These are phyloP conservation scores for Gracilaria gracilis DNA, from an alignment of 23 red algal genomes.

Conservation along the genomic window DNA sequence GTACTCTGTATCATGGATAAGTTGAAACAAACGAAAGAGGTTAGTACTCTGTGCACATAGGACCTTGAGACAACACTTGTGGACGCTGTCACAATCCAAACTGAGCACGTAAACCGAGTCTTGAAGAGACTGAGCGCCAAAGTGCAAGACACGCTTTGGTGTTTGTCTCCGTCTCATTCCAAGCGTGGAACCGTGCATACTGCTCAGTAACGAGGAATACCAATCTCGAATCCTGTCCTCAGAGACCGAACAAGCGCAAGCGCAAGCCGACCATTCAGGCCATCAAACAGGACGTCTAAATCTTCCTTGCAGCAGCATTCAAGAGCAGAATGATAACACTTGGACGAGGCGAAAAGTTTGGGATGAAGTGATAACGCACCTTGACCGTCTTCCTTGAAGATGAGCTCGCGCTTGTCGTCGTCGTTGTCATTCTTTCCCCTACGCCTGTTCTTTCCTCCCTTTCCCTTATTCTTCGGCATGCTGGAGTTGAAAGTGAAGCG, in stretches of 20 bases:
- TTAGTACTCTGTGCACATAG: background rate
- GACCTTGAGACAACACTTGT: background rate
- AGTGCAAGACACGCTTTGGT: background rate
- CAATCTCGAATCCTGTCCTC: constrained; percentile 77
- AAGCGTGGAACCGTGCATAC: background rate
- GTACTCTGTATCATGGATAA: constrained; percentile 80
- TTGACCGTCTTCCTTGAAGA: constrained; percentile 98
- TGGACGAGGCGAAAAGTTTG: background rate
- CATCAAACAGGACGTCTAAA: constrained; percentile 35
- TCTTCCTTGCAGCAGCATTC: constrained; percentile 27
- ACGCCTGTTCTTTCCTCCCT: constrained; percentile 99
- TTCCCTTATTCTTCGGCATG: constrained; percentile 99
- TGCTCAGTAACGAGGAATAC: constrained; percentile 88
- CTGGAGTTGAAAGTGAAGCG: background rate
- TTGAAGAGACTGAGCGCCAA: background rate
- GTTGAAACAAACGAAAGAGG: constrained; percentile 19
- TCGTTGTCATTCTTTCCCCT: constrained; percentile 99
- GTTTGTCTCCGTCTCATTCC: background rate
- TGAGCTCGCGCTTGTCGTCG: constrained; percentile 93
- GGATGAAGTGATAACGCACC: constrained; percentile 70
- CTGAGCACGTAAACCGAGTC: background rate
- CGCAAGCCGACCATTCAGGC: constrained; percentile 27
- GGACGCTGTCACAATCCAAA: background rate
- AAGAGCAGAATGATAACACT: background rate
- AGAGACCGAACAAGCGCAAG: constrained; percentile 13